Base-by-base conservation (phyloP, 2,329 filamentous ascomycete species). In the Colletotrichum lindemuthianum region DNA sequence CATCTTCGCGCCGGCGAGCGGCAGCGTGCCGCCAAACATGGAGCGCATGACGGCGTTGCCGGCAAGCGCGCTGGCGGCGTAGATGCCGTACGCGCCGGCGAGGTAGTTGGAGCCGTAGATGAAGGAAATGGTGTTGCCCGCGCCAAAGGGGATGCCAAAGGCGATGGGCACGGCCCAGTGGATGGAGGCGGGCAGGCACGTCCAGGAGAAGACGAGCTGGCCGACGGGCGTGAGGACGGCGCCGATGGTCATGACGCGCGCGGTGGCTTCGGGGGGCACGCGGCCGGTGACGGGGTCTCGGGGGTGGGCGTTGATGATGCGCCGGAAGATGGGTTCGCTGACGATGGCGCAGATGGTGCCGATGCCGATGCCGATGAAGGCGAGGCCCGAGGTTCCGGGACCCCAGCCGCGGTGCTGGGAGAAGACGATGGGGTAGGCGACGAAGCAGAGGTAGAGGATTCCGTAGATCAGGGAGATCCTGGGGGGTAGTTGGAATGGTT, bases 131-230 rank as follows among this genome's bases (percentile, higher is more conserved):
- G 86, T 89, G 71, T 95, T 96, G 0, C 92, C 92, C 0, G 86
- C 83, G 9, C 92, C 92, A 70, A 96, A 96, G 0, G 90, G 90
- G 6, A 96, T 85, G 1, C 92, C 92, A 1, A 92, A 92, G 0
- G 92, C 80, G 52, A 96, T 90, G 1, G 92, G 90, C 16, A 88
- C 82, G n/a, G 93, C 88, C 90, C 92, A 96, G 74, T 92, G 93
- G 37, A 96, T 92, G 5, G 86, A 85, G 0, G 78, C 79, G 0
- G 93, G 93, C 0, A 93, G 86, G 66, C 90, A 93, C 0, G 93
- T 97, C 93, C 93, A 97, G 0, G 92, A 88, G 72, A 97, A 97
- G 75, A 90, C 90, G 32, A 97, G 85, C 76, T 97, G 90, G 13
- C 93, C 94, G 3, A 92, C 75, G 0, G 93, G 91, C 0, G 91